phyloP scores from a whole-genome alignment of 306 rosid species.

The Herpetospermum pedunculosum region DNA sequence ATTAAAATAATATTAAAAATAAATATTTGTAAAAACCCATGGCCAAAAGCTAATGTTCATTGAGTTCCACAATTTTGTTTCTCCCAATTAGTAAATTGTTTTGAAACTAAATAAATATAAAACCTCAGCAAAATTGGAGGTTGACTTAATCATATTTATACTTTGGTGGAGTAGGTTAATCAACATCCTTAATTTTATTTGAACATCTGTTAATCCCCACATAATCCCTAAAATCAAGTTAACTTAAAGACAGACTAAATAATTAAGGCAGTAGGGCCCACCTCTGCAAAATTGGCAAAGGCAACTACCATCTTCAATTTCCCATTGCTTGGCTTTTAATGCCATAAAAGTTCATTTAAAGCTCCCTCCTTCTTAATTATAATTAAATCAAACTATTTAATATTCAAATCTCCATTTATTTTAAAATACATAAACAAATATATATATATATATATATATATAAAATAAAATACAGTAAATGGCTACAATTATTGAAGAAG shows the following conservation, averaged over 20 bases:
- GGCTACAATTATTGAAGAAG: not conserved
- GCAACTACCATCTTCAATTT: not conserved
- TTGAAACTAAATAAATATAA: not conserved
- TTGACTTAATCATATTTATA: not conserved
- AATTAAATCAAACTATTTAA: not conserved
- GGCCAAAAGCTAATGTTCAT: not conserved
- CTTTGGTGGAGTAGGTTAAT: constrained; percentile 3
- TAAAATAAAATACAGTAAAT: not conserved
- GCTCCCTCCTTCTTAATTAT: not conserved
- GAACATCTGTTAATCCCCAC: not conserved
- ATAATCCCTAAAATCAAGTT: not conserved
- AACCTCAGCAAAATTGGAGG: not conserved
- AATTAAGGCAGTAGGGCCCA: not conserved
- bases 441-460: too few species aligned
- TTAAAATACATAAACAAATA: not conserved
- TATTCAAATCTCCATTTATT: not conserved
- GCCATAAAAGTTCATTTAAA: not conserved
- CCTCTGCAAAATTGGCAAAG: not conserved
- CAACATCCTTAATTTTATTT: not conserved
- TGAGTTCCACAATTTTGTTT: constrained; percentile 6
- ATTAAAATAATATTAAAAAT: not conserved
- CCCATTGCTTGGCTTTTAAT: not conserved
- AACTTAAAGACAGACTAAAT: not conserved
- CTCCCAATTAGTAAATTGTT: not conserved
- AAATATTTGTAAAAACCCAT: not conserved